phyloP scores from a whole-genome alignment of 2,329 filamentous ascomycete genomes.

The Gnomoniopsis sp. region DNA sequence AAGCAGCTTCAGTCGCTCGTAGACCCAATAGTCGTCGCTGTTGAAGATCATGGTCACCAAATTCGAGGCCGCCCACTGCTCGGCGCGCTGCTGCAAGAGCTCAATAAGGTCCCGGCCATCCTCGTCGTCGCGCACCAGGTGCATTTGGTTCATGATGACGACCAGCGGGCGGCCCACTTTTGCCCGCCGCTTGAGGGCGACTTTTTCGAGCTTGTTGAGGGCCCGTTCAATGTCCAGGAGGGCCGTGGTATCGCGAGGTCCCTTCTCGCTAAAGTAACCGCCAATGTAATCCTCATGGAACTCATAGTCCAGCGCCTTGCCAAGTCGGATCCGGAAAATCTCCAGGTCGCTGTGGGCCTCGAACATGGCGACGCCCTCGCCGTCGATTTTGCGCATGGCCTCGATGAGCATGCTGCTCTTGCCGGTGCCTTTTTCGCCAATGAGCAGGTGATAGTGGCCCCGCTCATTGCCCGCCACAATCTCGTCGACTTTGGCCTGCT shows the following conservation, averaged over 20 bases:
- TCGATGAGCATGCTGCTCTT: conserved; percentile 96
- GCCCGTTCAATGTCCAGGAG: conserved; percentile 93
- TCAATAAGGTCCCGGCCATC: conserved; percentile 92
- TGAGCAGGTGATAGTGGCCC: conserved; percentile 86
- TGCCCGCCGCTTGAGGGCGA: conserved; percentile 70
- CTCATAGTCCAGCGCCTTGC: conserved; percentile 93
- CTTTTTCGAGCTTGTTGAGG: conserved; percentile 97
- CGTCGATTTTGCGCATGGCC: conserved; percentile 89
- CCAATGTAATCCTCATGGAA: conserved; percentile 98
- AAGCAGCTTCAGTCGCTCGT: conserved; percentile 87
- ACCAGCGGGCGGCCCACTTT: conserved; percentile 68
- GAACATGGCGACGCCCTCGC: conserved; percentile 88
- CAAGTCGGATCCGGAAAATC: conserved; percentile 88
- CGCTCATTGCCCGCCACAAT: conserved; percentile 71
- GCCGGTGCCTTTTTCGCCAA: conserved; percentile 94
- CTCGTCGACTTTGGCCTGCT: conserved; percentile 77
- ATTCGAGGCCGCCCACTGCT: conserved; percentile 92
- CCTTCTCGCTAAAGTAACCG: conserved; percentile 89
- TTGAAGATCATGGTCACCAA: conserved; percentile 93
- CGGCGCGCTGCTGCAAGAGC: conserved; percentile 89
- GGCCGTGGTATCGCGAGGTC: conserved; percentile 86
- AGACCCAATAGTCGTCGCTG: conserved; percentile 98
- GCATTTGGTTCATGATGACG: conserved; percentile 92
- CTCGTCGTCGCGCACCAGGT: conserved; percentile 86
- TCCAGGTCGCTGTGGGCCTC: conserved; percentile 94